These are phyloP conservation scores for Boletus vermiculosoides DNA, from an alignment of 768 basidiomycete species.

Conservation along the genomic window DNA sequence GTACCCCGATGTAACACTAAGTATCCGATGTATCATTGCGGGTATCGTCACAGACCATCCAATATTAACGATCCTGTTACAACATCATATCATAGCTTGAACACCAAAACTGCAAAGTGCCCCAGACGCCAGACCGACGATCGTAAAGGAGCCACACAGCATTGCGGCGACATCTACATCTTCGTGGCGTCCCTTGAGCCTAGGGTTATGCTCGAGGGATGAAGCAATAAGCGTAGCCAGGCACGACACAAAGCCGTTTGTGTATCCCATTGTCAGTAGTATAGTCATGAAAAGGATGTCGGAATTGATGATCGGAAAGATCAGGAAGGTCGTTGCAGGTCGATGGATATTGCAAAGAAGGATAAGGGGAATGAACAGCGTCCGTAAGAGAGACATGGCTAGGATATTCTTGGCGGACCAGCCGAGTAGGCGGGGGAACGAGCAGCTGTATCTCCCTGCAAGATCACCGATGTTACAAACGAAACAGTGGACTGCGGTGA, in stretches of 20 bases:
- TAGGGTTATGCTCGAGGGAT: constrained; percentile 76
- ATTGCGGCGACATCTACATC: constrained; percentile 87
- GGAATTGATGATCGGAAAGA: constrained; percentile 58
- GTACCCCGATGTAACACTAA: neutral
- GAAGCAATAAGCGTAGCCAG: constrained; percentile 81
- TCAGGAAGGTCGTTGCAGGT: constrained; percentile 8
- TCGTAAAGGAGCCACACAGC: constrained; percentile 73
- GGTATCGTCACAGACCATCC: neutral
- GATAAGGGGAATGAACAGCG: neutral
- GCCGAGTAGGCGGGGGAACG: neutral
- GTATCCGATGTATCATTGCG: neutral
- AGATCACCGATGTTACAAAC: neutral
- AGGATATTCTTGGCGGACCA: neutral
- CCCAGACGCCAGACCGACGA: constrained; percentile 71
- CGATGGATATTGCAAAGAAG: neutral
- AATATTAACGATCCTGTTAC: neutral
- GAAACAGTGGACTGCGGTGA: neutral
- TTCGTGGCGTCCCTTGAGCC: constrained; percentile 61
- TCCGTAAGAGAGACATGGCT: neutral
- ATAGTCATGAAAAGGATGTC: constrained; percentile 73
- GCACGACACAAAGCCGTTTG: constrained; percentile 44
- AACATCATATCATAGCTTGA: constrained; percentile 56
- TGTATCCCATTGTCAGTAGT: constrained; percentile 64
- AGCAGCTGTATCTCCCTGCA: neutral
- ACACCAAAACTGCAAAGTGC: constrained; percentile 83